Evolutionary conservation across 73 alveolate species (phyloP).

Genomic region (Tetrahymena thermophila): DNA sequence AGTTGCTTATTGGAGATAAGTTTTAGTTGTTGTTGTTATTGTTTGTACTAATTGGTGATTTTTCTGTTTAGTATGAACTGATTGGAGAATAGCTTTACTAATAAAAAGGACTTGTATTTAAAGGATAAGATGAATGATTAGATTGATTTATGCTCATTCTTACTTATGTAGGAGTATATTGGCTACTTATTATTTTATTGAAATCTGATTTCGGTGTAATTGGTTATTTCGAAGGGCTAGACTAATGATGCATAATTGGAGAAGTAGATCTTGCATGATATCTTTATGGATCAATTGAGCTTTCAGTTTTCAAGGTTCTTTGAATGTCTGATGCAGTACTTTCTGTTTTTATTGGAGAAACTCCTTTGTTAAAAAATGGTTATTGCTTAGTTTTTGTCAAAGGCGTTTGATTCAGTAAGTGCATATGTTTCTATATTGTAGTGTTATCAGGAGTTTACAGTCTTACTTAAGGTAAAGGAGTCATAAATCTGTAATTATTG

Average conservation of each 20-base stretch:
- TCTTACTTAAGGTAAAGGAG: neutral
- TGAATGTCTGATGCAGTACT: neutral
- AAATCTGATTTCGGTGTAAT: neutral
- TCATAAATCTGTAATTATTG: neutral
- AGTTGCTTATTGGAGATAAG: neutral
- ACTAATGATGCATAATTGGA: neutral
- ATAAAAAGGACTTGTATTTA: neutral
- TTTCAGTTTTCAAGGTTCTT: neutral
- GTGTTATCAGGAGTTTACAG: neutral
- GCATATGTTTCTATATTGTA: neutral
- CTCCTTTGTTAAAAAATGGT: neutral
- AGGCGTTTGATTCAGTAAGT: neutral
- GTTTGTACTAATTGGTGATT: neutral
- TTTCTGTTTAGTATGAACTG: neutral
- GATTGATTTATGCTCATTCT: neutral
- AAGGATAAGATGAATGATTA: neutral
- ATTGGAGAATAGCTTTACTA: neutral
- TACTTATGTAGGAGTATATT: neutral
- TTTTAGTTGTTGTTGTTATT: neutral
- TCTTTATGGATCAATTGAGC: neutral
- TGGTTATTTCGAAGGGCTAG: neutral
- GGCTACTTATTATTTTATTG: neutral
- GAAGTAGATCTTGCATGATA: neutral
- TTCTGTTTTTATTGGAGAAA: neutral
- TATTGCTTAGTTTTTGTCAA: neutral